Percentiles rank a stretch among this genome's conserved stretches.
phyloP scores from a whole-genome alignment of 768 basidiomycete genomes.

The Rhodotorula kratochvilovae region DNA sequence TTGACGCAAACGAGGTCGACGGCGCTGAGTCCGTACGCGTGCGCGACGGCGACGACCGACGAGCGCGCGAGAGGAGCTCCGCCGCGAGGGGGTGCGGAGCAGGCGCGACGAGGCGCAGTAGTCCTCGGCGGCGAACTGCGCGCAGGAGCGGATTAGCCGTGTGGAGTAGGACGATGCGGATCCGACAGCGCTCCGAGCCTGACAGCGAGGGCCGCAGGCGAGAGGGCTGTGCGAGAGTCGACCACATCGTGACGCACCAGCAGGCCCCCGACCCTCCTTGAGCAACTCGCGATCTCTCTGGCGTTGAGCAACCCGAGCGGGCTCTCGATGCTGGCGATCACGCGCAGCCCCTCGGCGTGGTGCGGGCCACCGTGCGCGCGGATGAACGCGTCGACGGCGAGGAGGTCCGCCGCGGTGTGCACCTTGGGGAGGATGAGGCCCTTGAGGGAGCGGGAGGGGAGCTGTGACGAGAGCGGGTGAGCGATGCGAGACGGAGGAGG shows the following conservation, averaged over 20 bases:
- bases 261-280: not conserved
- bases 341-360: slow-evolving; percentile 52
- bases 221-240: too few species aligned
- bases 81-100: slow-evolving; percentile 65
- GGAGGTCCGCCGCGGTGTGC: slow-evolving; percentile 63
- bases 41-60: slow-evolving; percentile 72
- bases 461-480: slow-evolving; percentile 45
- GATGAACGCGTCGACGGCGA: slow-evolving; percentile 57
- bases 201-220: too few species aligned
- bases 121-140: slow-evolving; percentile 89
- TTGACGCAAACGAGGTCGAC: slow-evolving; percentile 75
- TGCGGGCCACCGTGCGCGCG: not conserved
- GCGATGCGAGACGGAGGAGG: not conserved
- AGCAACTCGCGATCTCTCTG: slow-evolving; percentile 44
- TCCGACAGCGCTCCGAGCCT: too few species aligned
- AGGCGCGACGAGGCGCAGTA: slow-evolving; percentile 88
- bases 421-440: slow-evolving; percentile 83
- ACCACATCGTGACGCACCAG: not conserved
- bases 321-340: slow-evolving; percentile 82
- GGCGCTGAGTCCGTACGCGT: slow-evolving; percentile 73
- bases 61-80: slow-evolving; percentile 81
- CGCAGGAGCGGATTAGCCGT: slow-evolving; percentile 55
- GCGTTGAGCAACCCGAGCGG: slow-evolving; percentile 66
- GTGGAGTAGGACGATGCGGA: slow-evolving; percentile 48
- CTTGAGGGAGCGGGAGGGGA: slow-evolving; percentile 54